Evolutionary conservation across 2,329 filamentous ascomycete species (phyloP).

Genomic region (Fusarium gaditjirri): DNA sequence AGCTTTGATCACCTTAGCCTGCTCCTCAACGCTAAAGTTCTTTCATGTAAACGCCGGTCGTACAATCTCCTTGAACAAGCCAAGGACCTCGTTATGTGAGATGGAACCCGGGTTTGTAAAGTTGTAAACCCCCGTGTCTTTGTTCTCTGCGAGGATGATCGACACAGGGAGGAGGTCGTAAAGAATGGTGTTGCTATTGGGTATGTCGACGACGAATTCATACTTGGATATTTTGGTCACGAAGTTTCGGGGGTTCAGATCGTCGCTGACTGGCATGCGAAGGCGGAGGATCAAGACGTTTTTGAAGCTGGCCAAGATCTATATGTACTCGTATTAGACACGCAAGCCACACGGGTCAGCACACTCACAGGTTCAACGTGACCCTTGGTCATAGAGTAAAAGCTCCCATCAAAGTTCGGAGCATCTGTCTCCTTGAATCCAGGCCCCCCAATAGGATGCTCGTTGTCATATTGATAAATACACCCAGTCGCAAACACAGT

Average conservation of each 20-base stretch:
- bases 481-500: conserved; percentile 76
- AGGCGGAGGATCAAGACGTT: conserved; percentile 72
- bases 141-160: conserved; percentile 68
- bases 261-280: conserved; percentile 76
- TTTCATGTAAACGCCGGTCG: conserved; percentile 69
- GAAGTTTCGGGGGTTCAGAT: conserved; percentile 73
- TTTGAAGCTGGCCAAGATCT: conserved; percentile 71
- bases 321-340: neutral
- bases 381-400: conserved; percentile 62
- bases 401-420: conserved; percentile 74
- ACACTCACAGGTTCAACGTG: conserved; percentile 64
- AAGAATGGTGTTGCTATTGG: conserved; percentile 75
- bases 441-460: conserved; percentile 64
- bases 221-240: conserved; percentile 76
- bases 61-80: conserved; percentile 71
- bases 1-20: conserved; percentile 72
- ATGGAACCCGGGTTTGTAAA: conserved; percentile 77
- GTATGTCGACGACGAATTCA: conserved; percentile 72
- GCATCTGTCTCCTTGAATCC: conserved; percentile 71
- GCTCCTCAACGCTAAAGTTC: conserved; percentile 74
- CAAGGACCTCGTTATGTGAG: conserved; percentile 75
- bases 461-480: conserved; percentile 72
- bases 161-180: conserved; percentile 71
- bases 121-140: conserved; percentile 73
- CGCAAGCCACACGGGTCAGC: no score